phyloP scores from a whole-genome alignment of 345 rosid species.

The Eucalyptus melliodora region DNA sequence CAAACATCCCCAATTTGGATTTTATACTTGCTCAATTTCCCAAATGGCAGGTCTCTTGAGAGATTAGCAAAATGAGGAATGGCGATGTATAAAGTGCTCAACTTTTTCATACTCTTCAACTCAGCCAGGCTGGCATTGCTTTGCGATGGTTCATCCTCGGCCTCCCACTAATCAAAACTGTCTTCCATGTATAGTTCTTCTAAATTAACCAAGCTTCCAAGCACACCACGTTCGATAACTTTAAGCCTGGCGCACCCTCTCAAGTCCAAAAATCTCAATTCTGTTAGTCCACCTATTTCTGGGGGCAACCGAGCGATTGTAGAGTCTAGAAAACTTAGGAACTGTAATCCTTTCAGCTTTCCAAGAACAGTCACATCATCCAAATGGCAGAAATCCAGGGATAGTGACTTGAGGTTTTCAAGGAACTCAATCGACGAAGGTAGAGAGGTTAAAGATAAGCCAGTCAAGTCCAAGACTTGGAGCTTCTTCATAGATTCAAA shows the following conservation, averaged over 20 bases:
- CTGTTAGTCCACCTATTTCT: neutral
- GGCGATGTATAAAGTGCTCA: neutral
- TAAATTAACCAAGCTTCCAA: neutral
- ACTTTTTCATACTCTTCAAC: neutral
- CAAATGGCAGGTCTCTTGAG: neutral
- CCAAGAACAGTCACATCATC: neutral
- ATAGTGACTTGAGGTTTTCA: neutral
- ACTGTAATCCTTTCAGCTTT: neutral
- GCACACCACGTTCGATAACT: neutral
- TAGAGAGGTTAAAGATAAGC: neutral
- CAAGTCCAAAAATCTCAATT: neutral
- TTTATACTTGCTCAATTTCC: rapidly evolving
- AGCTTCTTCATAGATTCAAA: neutral
- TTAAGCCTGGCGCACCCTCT: rapidly evolving
- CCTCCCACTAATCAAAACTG: neutral
- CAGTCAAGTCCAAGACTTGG: neutral
- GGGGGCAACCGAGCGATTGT: rapidly evolving
- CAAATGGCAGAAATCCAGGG: rapidly evolving
- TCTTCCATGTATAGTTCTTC: neutral
- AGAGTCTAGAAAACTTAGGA: rapidly evolving
- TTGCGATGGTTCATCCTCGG: rapidly evolving
- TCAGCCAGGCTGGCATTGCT: neutral
- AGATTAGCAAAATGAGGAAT: neutral
- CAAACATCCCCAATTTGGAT: neutral
- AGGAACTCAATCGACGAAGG: neutral